These are phyloP conservation scores for Blumeriella jaapii DNA, from an alignment of 2,329 filamentous ascomycete species.

Conservation along the genomic window DNA sequence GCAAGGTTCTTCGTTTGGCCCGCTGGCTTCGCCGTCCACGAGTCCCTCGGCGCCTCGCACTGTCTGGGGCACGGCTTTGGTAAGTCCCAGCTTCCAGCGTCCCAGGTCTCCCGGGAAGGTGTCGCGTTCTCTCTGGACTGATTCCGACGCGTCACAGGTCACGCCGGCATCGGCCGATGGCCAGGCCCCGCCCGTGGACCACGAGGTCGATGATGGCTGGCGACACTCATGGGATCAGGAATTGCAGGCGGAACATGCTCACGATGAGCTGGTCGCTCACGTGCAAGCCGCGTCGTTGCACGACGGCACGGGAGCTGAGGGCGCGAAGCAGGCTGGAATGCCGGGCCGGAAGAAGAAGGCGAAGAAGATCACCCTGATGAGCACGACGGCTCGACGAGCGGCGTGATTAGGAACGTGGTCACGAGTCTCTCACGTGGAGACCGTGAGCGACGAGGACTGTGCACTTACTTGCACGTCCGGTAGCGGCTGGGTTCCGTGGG, in stretches of 20 bases:
- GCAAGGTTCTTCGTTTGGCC: conserved; percentile 49
- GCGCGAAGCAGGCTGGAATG: conserved; percentile 3
- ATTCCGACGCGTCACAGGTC: no score
- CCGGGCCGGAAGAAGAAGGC: conserved; percentile 56
- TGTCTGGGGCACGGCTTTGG: conserved; percentile 79
- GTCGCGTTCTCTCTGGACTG: no score
- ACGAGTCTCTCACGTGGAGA: no score
- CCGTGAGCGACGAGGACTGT: no score
- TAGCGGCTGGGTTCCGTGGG: no score
- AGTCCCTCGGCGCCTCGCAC: conserved; percentile 68
- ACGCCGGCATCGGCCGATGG: no score
- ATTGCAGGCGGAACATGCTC: conserved; percentile 52
- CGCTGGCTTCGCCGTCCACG: conserved; percentile 66
- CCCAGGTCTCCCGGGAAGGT: no score
- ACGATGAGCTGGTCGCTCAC: conserved; percentile 46
- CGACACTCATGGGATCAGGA: conserved; percentile 74
- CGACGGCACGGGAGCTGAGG: conserved; percentile 11
- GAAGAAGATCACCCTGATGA: conserved; percentile 64
- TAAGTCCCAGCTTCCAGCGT: conserved; percentile 47
- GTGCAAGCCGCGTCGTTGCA: conserved; percentile 42
- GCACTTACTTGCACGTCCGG: no score
- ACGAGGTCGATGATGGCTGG: conserved; percentile 65
- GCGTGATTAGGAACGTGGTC: no score
- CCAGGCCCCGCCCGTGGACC: conserved; percentile 22
- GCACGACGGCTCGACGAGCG: conserved; percentile 37